Conservation (phyloP, 169 alveolate genomes). For the Plasmodium adleri region DNA sequence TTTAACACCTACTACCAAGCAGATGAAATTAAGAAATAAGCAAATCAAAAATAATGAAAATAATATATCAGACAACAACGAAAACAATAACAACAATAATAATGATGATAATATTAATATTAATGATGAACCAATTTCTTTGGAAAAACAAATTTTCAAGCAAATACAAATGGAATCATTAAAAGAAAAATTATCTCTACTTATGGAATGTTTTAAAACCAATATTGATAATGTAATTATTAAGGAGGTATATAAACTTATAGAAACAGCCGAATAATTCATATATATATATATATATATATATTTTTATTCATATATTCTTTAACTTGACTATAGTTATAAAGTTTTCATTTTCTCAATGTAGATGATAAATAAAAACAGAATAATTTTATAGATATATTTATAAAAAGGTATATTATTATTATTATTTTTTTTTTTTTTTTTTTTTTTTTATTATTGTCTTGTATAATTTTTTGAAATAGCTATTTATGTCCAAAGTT, state of each 20-base stretch:
- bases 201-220: constrained; percentile 49
- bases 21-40: not conserved
- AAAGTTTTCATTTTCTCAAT: too few relatives aligned
- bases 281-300: too few relatives aligned
- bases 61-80: not conserved
- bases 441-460: too few relatives aligned
- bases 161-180: constrained; percentile 73
- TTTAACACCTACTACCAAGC: not conserved
- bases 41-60: not conserved
- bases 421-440: too few relatives aligned
- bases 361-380: too few relatives aligned
- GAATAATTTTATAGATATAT: too few relatives aligned
- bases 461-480: too few relatives aligned
- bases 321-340: too few relatives aligned
- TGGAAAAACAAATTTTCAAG: constrained; percentile 61
- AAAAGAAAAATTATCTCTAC: constrained; percentile 56
- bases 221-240: constrained; percentile 28
- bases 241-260: constrained; percentile 19
- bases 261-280: constrained; percentile 26
- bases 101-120: not conserved
- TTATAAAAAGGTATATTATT: too few relatives aligned
- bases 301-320: too few relatives aligned
- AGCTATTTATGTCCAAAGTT: too few relatives aligned
- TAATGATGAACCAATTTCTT: constrained; percentile 3
- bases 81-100: not conserved